Conservation (phyloP, 163 green algal species). For the Scenedesmus sp. region DNA sequence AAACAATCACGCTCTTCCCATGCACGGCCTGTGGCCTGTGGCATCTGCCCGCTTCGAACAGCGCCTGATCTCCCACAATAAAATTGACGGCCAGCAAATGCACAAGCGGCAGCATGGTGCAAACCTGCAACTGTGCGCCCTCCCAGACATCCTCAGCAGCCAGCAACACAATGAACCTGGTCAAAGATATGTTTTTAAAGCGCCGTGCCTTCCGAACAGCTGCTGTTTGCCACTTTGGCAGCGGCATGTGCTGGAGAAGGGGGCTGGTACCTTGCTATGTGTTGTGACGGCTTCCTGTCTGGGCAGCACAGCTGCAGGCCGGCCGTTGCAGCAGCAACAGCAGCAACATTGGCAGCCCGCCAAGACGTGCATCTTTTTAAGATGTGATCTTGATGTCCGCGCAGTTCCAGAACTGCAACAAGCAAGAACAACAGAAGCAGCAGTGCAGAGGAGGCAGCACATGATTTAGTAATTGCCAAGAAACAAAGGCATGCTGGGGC, state of each 20-base stretch:
- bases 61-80: not conserved
- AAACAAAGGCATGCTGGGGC: not conserved
- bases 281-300: no score
- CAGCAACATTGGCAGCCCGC: not conserved
- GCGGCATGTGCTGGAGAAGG: not conserved
- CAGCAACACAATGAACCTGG: not conserved
- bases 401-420: conserved; percentile 51
- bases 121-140: not conserved
- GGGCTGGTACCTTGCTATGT: not conserved
- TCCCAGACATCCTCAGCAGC: not conserved
- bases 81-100: not conserved
- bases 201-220: not conserved
- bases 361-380: not conserved
- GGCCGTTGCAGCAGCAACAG: not conserved
- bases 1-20: not conserved
- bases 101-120: not conserved
- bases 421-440: no score
- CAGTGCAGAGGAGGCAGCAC: not conserved
- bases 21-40: not conserved
- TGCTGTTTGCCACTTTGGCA: not conserved
- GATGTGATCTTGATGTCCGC: conserved; percentile 38
- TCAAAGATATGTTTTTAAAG: not conserved
- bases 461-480: not conserved
- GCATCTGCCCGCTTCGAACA: not conserved
- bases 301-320: not conserved